Conservation (phyloP, 176 grass and related monocot genomes). For the Ampelocalamus luodianensis region DNA sequence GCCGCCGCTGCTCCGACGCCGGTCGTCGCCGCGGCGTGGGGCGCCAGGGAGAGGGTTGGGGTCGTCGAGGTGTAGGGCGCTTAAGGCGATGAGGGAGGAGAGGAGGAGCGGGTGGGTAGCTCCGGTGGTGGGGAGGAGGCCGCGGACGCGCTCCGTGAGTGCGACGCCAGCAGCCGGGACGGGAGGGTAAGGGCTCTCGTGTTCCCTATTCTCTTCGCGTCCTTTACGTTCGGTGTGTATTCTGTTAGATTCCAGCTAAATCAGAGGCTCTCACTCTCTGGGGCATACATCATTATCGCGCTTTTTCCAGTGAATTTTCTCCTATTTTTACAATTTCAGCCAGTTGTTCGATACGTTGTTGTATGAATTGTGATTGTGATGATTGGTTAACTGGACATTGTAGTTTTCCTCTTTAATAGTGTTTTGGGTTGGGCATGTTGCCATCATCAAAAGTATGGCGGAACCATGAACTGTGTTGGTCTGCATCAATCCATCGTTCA, state of each 20-base stretch:
- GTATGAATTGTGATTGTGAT: neutral
- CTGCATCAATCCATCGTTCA: neutral
- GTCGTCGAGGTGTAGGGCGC: neutral
- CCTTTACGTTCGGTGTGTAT: neutral
- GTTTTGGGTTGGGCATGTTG: neutral
- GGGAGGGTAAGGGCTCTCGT: slow-evolving; percentile 41
- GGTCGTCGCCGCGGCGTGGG: slow-evolving; percentile 55
- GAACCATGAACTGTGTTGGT: too few species aligned
- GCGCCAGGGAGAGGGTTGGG: slow-evolving; percentile 26
- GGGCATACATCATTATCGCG: neutral
- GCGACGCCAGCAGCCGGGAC: slow-evolving; percentile 52
- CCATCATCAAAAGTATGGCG: too few species aligned
- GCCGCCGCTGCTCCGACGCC: slow-evolving; percentile 26
- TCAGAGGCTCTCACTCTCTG: neutral
- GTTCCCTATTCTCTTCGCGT: neutral
- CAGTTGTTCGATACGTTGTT: neutral
- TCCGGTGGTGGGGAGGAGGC: slow-evolving; percentile 41
- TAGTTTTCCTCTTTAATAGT: neutral
- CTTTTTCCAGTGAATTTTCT: neutral
- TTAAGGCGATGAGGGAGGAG: slow-evolving; percentile 29
- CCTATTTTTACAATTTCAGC: neutral
- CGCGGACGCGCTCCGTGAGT: slow-evolving; percentile 42
- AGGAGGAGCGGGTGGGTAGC: neutral
- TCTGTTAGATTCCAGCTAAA: neutral
- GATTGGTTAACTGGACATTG: neutral